These are phyloP conservation scores for Phytophthora sp. DNA, from an alignment of 352 stramenopile genomes.

Conservation along the genomic window DNA sequence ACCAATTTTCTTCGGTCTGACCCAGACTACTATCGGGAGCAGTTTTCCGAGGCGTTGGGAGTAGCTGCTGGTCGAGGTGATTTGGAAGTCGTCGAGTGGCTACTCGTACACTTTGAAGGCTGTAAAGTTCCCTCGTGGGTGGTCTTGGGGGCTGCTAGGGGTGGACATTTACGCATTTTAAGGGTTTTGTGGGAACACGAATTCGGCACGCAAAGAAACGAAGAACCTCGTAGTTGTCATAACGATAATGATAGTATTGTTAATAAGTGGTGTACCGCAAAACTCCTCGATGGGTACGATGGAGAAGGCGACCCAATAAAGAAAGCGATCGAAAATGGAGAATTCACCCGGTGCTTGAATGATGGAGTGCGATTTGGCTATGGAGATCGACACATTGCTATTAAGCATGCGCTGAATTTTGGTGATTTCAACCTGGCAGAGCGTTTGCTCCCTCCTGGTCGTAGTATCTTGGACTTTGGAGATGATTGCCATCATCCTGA, in stretches of 20 bases:
- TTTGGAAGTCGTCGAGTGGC: constrained; percentile 1
- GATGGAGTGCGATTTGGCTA: neutral
- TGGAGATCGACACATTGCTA: neutral
- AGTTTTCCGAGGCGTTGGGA: constrained; percentile 1
- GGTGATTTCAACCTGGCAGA: neutral
- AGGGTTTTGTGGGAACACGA: neutral
- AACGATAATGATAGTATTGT: too few species aligned
- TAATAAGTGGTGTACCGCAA: neutral
- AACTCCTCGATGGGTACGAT: neutral
- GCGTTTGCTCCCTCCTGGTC: neutral
- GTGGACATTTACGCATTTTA: constrained; percentile 1
- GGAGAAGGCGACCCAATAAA: neutral
- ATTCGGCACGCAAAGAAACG: neutral
- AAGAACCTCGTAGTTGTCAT: too few species aligned
- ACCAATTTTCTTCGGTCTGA: constrained; percentile 10
- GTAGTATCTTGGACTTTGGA: neutral
- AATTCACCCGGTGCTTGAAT: neutral
- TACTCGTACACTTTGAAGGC: constrained; percentile 4
- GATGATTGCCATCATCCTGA: neutral
- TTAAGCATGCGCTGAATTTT: constrained; percentile 1
- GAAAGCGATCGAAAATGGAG: constrained; percentile 6
- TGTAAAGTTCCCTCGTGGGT: neutral
- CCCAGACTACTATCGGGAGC: constrained; percentile 4
- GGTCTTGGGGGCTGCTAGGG: neutral
- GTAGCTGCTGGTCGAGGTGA: neutral